Conservation (phyloP, 129 eudicot genomes). For the Flaveria brownii region DNA sequence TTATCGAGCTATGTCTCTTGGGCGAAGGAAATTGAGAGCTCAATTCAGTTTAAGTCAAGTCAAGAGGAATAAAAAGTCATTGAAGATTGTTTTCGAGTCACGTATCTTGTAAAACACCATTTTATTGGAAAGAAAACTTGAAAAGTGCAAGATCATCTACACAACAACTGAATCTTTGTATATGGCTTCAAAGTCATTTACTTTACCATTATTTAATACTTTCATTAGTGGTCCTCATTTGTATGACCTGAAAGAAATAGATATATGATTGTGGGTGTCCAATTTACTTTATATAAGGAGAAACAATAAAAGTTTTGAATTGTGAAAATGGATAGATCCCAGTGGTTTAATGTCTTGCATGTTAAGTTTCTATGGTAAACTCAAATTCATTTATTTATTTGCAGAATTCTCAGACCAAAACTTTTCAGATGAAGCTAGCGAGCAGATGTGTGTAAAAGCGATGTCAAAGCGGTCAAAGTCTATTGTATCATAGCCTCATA, state of each 20-base stretch:
- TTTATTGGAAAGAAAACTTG: not conserved
- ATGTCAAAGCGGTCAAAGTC: constrained; percentile 43
- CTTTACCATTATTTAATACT: not conserved
- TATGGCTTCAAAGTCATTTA: not conserved
- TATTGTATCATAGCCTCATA: constrained; percentile 8
- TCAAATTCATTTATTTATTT: not conserved
- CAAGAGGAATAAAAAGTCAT: too few relatives aligned
- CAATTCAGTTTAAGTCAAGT: not conserved
- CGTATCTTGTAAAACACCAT: not conserved
- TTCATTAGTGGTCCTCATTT: constrained; percentile 13
- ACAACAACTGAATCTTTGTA: constrained; percentile 9
- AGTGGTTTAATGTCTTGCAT: not conserved
- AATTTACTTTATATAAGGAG: constrained; percentile 1
- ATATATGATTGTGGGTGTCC: constrained; percentile 6
- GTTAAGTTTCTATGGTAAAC: not conserved
- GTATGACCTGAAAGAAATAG: not conserved
- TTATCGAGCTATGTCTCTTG: not conserved
- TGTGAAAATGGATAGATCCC: not conserved
- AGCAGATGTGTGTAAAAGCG: constrained; percentile 19
- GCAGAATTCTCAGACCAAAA: constrained; percentile 71
- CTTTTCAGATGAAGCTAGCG: constrained; percentile 47
- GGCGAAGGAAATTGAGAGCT: not conserved
- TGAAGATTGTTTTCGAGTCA: not conserved
- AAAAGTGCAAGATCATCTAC: not conserved
- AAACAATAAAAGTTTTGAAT: not conserved